Percentiles rank a stretch among this genome's conserved stretches.
These are phyloP conservation scores for Aspergillus clavatus DNA, from an alignment of 2,329 filamentous ascomycete genomes.

Conservation along the genomic window DNA sequence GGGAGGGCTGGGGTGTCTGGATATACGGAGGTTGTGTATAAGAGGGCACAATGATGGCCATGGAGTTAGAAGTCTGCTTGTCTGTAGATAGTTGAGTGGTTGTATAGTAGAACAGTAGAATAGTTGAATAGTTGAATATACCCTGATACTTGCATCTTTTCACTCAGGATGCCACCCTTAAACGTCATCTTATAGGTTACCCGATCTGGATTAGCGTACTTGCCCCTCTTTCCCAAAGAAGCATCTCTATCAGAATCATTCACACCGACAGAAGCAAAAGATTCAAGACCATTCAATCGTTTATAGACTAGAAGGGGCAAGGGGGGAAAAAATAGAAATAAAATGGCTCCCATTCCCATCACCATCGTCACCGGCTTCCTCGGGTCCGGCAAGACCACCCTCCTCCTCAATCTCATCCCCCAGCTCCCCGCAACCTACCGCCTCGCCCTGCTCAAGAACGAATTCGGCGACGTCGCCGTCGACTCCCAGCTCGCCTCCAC, in stretches of 20 bases:
- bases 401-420: slow-evolving; percentile 88
- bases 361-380: slow-evolving; percentile 96
- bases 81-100: too few relatives aligned
- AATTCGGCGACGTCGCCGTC: slow-evolving; percentile 91
- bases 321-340: neutral
- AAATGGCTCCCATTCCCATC: slow-evolving; percentile 71
- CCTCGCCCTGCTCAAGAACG: slow-evolving; percentile 93
- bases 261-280: neutral
- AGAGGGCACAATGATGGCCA: slow-evolving; percentile 9
- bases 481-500: slow-evolving; percentile 86
- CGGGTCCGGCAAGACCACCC: slow-evolving; percentile 91
- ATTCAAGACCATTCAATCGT: neutral
- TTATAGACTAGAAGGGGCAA: too few relatives aligned
- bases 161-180: too few relatives aligned
- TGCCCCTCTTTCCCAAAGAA: too few relatives aligned
- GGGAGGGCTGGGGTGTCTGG: slow-evolving; percentile 28
- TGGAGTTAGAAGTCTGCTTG: too few relatives aligned
- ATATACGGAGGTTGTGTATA: slow-evolving; percentile 40
- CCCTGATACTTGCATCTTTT: too few relatives aligned
- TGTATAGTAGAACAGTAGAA: too few relatives aligned
- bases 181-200: neutral
- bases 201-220: neutral
- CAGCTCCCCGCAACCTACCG: slow-evolving; percentile 85
- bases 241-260: too few relatives aligned
- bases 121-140: too few relatives aligned